Evolutionary conservation across 139 green algal species (phyloP), one percentile per base, ranked within the genome.

Genomic region (Tetradesmus lagerheimii): DNA sequence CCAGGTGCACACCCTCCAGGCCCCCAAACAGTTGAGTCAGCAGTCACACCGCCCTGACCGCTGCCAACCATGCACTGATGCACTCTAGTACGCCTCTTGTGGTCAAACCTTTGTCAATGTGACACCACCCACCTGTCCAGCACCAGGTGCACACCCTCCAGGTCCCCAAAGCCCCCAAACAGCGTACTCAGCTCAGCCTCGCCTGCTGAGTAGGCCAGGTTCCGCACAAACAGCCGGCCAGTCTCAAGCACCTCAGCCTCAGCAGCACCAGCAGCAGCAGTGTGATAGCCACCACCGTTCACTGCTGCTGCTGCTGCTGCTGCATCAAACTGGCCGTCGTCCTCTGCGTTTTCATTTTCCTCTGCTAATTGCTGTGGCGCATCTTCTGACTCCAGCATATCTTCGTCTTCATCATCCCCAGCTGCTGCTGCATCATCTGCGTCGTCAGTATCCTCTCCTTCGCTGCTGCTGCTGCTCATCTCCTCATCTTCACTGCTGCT

Each of bases 121-220:
- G n/a, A 25, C 15, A 39, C 41, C 5, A 5, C 92, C 25, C 92
- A 95, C 91, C 90, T 96, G 92, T 99, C 96, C 50, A 97, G 57
- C 31, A 99, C 96, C n/a, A 99, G 75, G 89, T 99, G 97, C 62
- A 99, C 97, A 67, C 98, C 96, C 9, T 90, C 76, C n/a, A 99
- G 77, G 20, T 97, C 91, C 1, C 98, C 98, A 89, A 95, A 94
- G 18, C 38, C 31, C n/a, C 92, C 91, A 89, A 99, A 98, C 47
- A 97, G 80, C 71, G 95, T 93, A 9, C 77, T 66, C 53, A 99
- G 89, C 67, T 99, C 98, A 1, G 94, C 94, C 80, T 99, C 98
- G 0, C 93, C 98, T 57, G 96, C 94, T 14, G 88, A 92, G 93
- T 97, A 99, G 0, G 97, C 92, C 84, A 99, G 95, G 92, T 99